These are phyloP conservation scores for Globisporangium takayamanum DNA, from an alignment of 352 stramenopile genomes.

Conservation along the genomic window DNA sequence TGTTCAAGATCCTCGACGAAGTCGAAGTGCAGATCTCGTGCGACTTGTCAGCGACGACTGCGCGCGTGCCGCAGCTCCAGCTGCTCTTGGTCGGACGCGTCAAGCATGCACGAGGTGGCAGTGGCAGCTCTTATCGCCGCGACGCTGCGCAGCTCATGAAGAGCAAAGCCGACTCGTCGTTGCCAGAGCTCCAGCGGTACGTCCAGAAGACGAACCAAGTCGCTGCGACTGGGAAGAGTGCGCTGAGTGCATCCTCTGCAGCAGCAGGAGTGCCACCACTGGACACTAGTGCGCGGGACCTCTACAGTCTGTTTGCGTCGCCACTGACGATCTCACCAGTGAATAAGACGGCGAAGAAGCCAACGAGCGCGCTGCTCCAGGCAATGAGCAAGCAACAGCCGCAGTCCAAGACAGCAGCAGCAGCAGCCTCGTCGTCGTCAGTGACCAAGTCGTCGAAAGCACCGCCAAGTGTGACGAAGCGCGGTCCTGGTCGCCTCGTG, in stretches of 20 bases:
- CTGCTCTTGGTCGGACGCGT: constrained; percentile 56
- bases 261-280: not conserved
- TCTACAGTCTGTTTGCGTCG: constrained; percentile 33
- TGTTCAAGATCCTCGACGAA: constrained; percentile 68
- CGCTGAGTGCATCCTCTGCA: not conserved
- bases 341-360: constrained; percentile 20
- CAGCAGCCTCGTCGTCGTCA: constrained; percentile 6
- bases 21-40: constrained; percentile 78
- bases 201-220: constrained; percentile 43
- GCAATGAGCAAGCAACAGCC: not conserved
- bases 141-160: constrained; percentile 21
- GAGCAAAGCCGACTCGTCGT: constrained; percentile 24
- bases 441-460: not conserved
- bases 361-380: constrained; percentile 7
- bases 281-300: constrained; percentile 7
- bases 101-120: constrained; percentile 20
- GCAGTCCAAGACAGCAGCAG: constrained; percentile 13
- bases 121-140: constrained; percentile 14
- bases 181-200: constrained; percentile 59
- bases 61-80: constrained; percentile 69
- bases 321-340: constrained; percentile 25
- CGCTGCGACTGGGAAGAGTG: constrained; percentile 1
- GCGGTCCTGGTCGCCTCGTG: constrained; percentile 50
- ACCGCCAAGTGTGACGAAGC: constrained; percentile 16
- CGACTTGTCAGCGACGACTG: constrained; percentile 58